A percentile compares a stretch with the other conserved stretches of the same genome.
Evolutionary conservation across 1,284 basidiomycete species (phyloP).

Genomic region (Leccinum laetum): DNA sequence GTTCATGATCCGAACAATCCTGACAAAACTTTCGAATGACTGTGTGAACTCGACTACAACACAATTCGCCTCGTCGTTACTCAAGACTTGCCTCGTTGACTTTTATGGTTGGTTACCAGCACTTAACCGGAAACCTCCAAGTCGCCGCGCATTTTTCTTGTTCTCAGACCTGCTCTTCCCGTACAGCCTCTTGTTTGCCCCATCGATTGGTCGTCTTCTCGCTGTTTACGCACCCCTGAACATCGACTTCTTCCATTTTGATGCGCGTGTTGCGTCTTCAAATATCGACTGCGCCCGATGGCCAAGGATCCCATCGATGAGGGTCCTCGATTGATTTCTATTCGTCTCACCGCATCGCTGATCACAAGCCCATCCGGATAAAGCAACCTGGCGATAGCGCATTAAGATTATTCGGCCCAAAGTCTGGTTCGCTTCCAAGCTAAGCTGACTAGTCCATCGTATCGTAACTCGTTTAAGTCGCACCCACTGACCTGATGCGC

Average conservation of each 20-base stretch:
- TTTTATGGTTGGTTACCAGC: constrained; percentile 4
- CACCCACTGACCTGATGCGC: constrained; percentile 16
- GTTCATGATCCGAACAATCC: constrained; percentile 30
- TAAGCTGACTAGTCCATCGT: not conserved
- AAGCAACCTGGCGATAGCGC: constrained; percentile 1
- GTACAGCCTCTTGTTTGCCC: constrained; percentile 29
- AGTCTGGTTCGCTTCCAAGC: constrained; percentile 12
- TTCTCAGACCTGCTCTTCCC: not conserved
- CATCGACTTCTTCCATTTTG: constrained; percentile 32
- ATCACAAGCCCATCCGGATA: constrained; percentile 11
- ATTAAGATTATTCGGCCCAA: not conserved
- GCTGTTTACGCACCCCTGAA: constrained; percentile 25
- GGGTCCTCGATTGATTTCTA: constrained; percentile 18
- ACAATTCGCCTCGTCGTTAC: constrained; percentile 6
- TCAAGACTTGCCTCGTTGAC: constrained; percentile 11
- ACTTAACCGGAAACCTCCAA: constrained; percentile 12
- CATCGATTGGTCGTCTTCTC: constrained; percentile 21
- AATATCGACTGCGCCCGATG: constrained; percentile 33
- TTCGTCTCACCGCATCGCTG: not conserved
- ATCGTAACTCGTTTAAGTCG: constrained; percentile 5
- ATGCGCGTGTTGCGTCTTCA: constrained; percentile 36
- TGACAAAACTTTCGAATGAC: constrained; percentile 20
- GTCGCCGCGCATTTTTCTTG: constrained; percentile 20
- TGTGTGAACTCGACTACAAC: constrained; percentile 23
- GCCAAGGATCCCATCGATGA: constrained; percentile 20